Base-by-base conservation (phyloP, 805 yeast genomes). In the Wickerhamomyces sydowiorum region DNA sequence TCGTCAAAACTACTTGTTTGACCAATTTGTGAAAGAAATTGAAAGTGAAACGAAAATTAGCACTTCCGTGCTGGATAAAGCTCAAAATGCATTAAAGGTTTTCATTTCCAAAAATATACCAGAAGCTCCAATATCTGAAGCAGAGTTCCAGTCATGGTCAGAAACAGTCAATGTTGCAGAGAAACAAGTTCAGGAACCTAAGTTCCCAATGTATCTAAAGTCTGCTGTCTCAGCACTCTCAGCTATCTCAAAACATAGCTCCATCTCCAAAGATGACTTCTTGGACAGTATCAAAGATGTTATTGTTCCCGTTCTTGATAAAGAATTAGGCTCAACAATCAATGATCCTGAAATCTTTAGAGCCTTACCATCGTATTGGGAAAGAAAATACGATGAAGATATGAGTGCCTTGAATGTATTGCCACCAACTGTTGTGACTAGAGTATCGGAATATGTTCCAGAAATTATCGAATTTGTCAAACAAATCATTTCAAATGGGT, bases 381-480 rank as follows among this genome's bases (percentile, higher is more conserved):
- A 93, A 65, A 67, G 71, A 43, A 80, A 82, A 57, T 93, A 72
- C 59, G 86, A 91, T 62, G 70, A 76, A 42, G 99, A 93, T 57
- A 93, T 93, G 99, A 69, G 69, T 5, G 72, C 72, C 25, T 73
- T 93, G 61, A 90, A 90, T 54, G 98, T 93, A 7, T 67, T 86
- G 39, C 84, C 93, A 10, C 84, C 98, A 3, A 73, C 85, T 3
- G 75, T 89, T 23, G 86, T 95, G 22, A 93, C 99, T 3, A 79
- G 99, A 50, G 99, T 93, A 14, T 85, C 96, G 4, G 99, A 93
- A 62, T 91, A 88, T 57, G 81, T 91, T 35, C 97, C 98, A 2
- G 96, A 93, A 57, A 90, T 93, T 61, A 77, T 91, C 33, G 75
- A 65, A 14, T 91, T 80, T 62, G 95, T 93, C 17, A 73, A 78